phyloP scores from a whole-genome alignment of 805 yeast genomes.

The Yarrowia sp. region DNA sequence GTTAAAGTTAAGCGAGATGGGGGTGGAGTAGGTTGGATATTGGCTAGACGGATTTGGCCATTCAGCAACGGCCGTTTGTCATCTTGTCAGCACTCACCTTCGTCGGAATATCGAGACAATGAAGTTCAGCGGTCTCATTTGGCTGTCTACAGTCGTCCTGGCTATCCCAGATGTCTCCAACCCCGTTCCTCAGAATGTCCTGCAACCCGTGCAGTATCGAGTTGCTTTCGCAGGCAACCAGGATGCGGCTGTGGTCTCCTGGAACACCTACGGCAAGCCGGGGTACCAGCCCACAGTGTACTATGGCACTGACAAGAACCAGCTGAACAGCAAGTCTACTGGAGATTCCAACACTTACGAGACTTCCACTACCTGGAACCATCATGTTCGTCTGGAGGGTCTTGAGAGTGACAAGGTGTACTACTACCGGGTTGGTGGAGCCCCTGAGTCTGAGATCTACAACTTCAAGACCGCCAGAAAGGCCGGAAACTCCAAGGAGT shows the following conservation, averaged over 20 bases:
- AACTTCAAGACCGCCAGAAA: constrained; percentile 41
- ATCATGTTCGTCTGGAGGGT: constrained; percentile 46
- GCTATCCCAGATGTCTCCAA: constrained; percentile 23
- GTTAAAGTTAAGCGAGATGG: not conserved
- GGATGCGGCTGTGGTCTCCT: constrained; percentile 38
- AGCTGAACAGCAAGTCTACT: constrained; percentile 27
- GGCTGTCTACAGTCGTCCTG: constrained; percentile 5
- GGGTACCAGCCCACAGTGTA: constrained; percentile 43
- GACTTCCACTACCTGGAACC: constrained; percentile 45
- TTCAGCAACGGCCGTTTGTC: constrained; percentile 12
- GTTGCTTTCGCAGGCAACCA: constrained; percentile 23
- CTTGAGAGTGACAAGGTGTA: constrained; percentile 46
- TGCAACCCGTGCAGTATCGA: constrained; percentile 34
- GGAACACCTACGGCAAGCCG: constrained; percentile 46
- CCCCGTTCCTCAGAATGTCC: constrained; percentile 20
- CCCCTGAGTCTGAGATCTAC: constrained; percentile 40
- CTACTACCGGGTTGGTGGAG: constrained; percentile 46
- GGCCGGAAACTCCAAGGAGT: constrained; percentile 39
- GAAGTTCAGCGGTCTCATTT: constrained; percentile 1
- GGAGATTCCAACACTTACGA: constrained; percentile 44
- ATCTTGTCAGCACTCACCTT: not conserved
- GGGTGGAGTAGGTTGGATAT: constrained; percentile 30
- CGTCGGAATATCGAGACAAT: not conserved
- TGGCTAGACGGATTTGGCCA: not conserved
- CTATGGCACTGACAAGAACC: constrained; percentile 43